Evolutionary conservation across 352 stramenopile genomes (phyloP).

Genomic region (Pythium grandisporangium): DNA sequence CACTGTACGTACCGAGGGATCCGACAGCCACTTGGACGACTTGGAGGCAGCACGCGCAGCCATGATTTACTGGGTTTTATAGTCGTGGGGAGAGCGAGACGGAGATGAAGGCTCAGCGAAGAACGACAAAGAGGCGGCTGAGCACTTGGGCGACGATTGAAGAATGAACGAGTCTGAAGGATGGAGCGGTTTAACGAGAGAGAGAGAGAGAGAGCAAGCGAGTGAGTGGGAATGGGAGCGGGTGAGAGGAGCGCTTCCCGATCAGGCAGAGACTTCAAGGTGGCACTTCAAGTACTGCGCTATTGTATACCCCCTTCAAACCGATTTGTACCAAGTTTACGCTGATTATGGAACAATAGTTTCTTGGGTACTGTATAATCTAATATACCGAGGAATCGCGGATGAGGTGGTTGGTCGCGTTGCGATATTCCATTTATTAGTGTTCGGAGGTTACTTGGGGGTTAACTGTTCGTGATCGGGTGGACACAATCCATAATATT

Average conservation of each 20-base stretch:
- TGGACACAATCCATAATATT: too few species aligned
- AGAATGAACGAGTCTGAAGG: slow-evolving; percentile 14
- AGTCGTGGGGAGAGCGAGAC: not conserved
- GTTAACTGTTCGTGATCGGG: too few species aligned
- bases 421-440: slow-evolving; percentile 6
- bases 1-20: slow-evolving; percentile 15
- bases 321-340: too few species aligned
- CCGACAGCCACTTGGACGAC: slow-evolving; percentile 12
- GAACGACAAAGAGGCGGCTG: not conserved
- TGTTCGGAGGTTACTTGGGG: not conserved
- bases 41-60: slow-evolving; percentile 8
- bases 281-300: slow-evolving; percentile 8
- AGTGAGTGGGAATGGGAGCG: not conserved
- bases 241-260: slow-evolving; percentile 20
- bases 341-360: not conserved
- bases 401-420: too few species aligned
- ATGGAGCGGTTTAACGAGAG: slow-evolving; percentile 1
- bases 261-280: slow-evolving; percentile 12
- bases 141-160: slow-evolving; percentile 7
- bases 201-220: not conserved
- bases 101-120: not conserved
- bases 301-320: too few species aligned
- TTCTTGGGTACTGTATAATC: not conserved
- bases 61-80: slow-evolving; percentile 2
- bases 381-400: not conserved